Base-by-base conservation (phyloP, 2,329 filamentous ascomycete genomes). In the Furcasterigmium furcatum region DNA sequence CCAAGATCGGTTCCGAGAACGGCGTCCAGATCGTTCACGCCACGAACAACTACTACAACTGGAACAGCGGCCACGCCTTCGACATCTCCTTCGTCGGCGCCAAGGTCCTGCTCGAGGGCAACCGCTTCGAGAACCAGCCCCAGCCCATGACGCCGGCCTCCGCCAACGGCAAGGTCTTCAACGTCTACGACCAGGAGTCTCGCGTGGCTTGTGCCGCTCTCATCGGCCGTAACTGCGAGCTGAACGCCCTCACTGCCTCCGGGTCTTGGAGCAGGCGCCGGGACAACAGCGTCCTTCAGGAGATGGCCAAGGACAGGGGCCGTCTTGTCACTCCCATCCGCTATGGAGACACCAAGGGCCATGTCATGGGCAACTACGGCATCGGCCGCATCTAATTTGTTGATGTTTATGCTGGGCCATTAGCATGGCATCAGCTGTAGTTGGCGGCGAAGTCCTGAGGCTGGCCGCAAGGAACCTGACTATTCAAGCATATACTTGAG, bases 21-120 rank as follows among this genome's bases (percentile, higher is more conserved):
- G 38, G 38, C 38, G 32, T 41, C n/a, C 40, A 66, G 27, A 45
- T 55, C 34, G 50, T 60, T 7, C 71, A 71, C 47, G 66, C 64
- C 46, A 64, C 66, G 46, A 71, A 71, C 60, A 70, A 68, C 60
- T 66, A 65, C 58, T 74, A 66, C 59, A 59, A 60, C 50, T 56
- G 63, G 47, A 68, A 63, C 54, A 57, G 55, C 9, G 68, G 71
- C 43, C 71, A 76, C 57, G 64, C 67, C 20, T 75, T 77, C 48
- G 73, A 71, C 39, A 58, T 67, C 25, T 57, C 53, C 34, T 42
- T 42, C 19, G 39, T 46, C 7, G 58, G 58, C 21, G 51, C 49
- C 41, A 59, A 58, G 16, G 60, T 63, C 8, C 51, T 71, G 8
- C 56, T 73, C 21, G 72, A 74, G 52, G 72, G 71, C 25, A 74